Conservation (phyloP, 495 filamentous ascomycete species). For the Penicillium parvum region DNA sequence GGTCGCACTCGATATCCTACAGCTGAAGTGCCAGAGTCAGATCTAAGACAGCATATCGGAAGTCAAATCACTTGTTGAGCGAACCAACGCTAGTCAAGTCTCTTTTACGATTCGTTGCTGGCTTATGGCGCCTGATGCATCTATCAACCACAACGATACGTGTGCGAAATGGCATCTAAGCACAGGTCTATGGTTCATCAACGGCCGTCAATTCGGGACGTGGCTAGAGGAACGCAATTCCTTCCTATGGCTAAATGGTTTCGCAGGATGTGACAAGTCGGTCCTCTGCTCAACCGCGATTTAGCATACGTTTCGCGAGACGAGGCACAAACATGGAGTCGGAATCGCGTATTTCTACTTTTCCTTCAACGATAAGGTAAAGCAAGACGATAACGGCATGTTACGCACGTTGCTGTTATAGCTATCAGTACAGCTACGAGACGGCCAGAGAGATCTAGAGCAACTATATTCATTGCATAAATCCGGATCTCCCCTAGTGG, state of each 20-base stretch:
- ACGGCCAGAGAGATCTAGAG: slow-evolving; percentile 10
- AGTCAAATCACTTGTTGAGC: too few relatives aligned
- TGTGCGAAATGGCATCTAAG: too few relatives aligned
- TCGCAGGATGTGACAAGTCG: slow-evolving; percentile 39
- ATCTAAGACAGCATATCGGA: slow-evolving; percentile 17
- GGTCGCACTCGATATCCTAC: slow-evolving; percentile 23
- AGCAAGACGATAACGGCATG: too few relatives aligned
- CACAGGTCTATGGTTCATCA: too few relatives aligned
- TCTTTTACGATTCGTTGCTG: too few relatives aligned
- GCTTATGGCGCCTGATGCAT: too few relatives aligned
- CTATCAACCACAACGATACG: too few relatives aligned
- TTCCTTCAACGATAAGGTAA: too few relatives aligned
- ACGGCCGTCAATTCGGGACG: too few relatives aligned
- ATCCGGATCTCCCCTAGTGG: slow-evolving; percentile 6
- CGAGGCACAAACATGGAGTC: slow-evolving; percentile 3
- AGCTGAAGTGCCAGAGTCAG: slow-evolving; percentile 16
- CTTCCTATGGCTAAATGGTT: too few relatives aligned
- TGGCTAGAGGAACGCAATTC: too few relatives aligned
- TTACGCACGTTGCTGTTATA: slow-evolving; percentile 36
- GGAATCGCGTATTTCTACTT: slow-evolving; percentile 41
- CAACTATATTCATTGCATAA: slow-evolving; percentile 13
- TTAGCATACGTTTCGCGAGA: slow-evolving; percentile 17
- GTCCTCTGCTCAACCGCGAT: slow-evolving; percentile 35
- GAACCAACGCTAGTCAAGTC: too few relatives aligned
- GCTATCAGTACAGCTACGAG: slow-evolving; percentile 24